A percentile compares a stretch with the other conserved stretches of the same genome.
phyloP scores from a whole-genome alignment of 2,329 filamentous ascomycete genomes.

The Eurotiales sp. region DNA sequence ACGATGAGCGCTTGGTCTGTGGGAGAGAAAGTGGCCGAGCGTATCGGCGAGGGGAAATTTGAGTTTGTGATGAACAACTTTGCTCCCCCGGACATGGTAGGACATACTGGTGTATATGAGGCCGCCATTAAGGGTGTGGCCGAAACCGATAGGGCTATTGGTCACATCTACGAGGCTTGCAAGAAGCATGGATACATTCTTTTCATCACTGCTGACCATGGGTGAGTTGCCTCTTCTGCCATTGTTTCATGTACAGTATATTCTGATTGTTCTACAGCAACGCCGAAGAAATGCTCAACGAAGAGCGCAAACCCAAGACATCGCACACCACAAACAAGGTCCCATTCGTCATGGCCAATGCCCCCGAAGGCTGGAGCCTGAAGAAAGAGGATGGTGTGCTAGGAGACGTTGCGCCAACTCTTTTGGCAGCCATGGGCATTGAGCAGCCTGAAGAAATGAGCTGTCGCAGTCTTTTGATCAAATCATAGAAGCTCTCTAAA shows the following conservation, averaged over 20 bases:
- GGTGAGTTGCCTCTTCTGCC: conserved; percentile 47
- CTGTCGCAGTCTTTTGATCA: conserved; percentile 76
- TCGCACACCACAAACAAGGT: conserved; percentile 98
- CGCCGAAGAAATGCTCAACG: conserved; percentile 97
- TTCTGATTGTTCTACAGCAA: conserved; percentile 51
- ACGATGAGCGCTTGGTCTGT: conserved; percentile 94
- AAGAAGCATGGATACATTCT: conserved; percentile 90
- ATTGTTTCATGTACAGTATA: no score
- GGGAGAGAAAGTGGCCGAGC: conserved; percentile 83
- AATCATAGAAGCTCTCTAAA: conserved; percentile 40
- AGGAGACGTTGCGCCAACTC: conserved; percentile 92
- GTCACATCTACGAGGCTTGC: conserved; percentile 86
- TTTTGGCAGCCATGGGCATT: conserved; percentile 87
- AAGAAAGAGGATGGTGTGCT: conserved; percentile 84
- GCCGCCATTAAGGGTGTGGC: conserved; percentile 80
- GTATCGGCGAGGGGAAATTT: conserved; percentile 78
- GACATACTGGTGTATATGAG: conserved; percentile 95
- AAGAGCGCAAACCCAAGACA: conserved; percentile 94
- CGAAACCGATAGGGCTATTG: conserved; percentile 91
- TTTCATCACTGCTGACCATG: conserved; percentile 95
- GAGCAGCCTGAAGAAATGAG: conserved; percentile 90
- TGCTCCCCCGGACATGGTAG: conserved; percentile 98
- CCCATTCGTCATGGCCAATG: conserved; percentile 96
- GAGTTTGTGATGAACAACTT: conserved; percentile 99
- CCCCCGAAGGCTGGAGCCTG: conserved; percentile 81